Conservation (phyloP, 176 grass and related monocot genomes). For the Oropetium thomaeum region DNA sequence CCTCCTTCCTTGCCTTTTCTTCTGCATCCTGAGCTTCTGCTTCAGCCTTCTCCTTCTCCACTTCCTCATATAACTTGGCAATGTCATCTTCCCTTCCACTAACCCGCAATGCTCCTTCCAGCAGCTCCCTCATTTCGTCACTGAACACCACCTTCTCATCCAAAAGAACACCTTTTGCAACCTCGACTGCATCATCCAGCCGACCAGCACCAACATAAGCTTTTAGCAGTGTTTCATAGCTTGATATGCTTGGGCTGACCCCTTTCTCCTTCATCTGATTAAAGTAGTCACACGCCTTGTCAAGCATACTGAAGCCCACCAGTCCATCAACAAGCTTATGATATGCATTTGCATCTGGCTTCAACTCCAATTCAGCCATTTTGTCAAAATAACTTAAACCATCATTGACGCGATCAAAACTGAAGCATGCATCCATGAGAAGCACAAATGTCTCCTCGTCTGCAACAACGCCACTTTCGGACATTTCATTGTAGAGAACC, state of each 20-base stretch:
- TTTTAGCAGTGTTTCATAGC: constrained; percentile 62
- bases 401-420: constrained; percentile 43
- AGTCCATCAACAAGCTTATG: constrained; percentile 51
- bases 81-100: constrained; percentile 65
- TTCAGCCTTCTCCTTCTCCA: constrained; percentile 67
- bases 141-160: constrained; percentile 56
- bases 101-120: constrained; percentile 50
- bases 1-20: constrained; percentile 60
- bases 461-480: not conserved
- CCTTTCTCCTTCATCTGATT: constrained; percentile 63
- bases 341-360: constrained; percentile 58
- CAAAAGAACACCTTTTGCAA: constrained; percentile 55
- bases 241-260: constrained; percentile 45
- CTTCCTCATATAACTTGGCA: constrained; percentile 56
- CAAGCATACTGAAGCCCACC: constrained; percentile 34
- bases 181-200: constrained; percentile 42
- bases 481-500: constrained; percentile 59
- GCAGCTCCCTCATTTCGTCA: constrained; percentile 62
- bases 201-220: constrained; percentile 33
- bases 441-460: constrained; percentile 66
- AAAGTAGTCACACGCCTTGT: constrained; percentile 63
- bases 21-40: constrained; percentile 43
- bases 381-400: constrained; percentile 65
- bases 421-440: constrained; percentile 65
- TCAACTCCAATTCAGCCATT: constrained; percentile 60